Evolutionary conservation across 805 yeast species (phyloP), one percentile per base, ranked within the genome.

Genomic region (Danielozyma ontarioensis): DNA sequence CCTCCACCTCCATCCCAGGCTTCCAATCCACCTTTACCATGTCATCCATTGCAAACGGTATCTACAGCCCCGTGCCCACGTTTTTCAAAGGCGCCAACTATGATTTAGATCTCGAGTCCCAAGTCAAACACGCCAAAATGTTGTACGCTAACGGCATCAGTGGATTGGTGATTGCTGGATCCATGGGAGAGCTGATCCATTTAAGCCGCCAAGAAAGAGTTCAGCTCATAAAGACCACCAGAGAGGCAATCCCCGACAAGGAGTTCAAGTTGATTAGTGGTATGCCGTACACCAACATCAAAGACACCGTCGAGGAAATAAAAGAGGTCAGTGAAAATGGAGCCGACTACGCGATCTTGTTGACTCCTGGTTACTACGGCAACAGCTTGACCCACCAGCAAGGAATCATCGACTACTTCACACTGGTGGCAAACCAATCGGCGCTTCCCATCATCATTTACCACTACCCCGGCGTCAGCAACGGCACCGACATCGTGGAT

Each of bases 181-280:
- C 68, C 3, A 61, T 62, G 55, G 70, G 70, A 7, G 70, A 64
- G 40, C 55, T 62, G 13, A 42, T 51, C n/a, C 64, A 62, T 36
- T 42, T 62, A 32, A 54, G 57, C 3, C 34, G 48, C 17, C 41
- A 47, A 12, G 70, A 64, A 38, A 45, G 68, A 32, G 35, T 41
- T n/a, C 33, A 37, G 8, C 30, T 61, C 13, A 48, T 62, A 13
- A 33, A 39, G n/a, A 37, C 50, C 2, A 42, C 61, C 13, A 46
- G 62, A 26, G 22, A 34, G 10, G 66, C 59, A 1, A 41, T 59
- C 29, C 66, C 64, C 6, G 58, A 53, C 18, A 41, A 36, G 13
- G 47, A 50, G 1, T 51, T 62, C 36, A 44, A 46, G 28, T 31
- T 59, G 4, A 57, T 64, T 41, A 55, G 62, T 1, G 70, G 70